These are phyloP conservation scores for Hyaloscypha finlandica DNA, from an alignment of 495 filamentous ascomycete genomes.

Conservation along the genomic window DNA sequence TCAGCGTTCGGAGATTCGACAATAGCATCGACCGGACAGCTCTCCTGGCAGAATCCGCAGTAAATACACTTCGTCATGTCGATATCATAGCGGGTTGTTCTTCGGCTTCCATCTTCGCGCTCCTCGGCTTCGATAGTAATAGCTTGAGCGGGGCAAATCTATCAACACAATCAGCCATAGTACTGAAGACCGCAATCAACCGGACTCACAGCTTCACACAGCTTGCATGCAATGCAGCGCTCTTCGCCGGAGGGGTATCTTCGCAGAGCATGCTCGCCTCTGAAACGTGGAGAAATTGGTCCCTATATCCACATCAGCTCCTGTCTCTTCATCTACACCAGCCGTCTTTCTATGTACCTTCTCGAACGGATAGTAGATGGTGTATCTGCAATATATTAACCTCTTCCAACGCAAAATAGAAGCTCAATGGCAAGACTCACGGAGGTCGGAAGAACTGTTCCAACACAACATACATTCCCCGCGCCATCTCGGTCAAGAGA, in stretches of 20 bases:
- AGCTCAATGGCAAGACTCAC: slow-evolving; percentile 58
- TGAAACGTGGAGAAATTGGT: slow-evolving; percentile 95
- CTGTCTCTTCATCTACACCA: neutral
- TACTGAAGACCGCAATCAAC: slow-evolving; percentile 13
- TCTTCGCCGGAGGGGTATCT: slow-evolving; percentile 97
- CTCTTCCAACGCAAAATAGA: neutral
- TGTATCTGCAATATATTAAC: slow-evolving; percentile 64
- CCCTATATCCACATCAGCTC: slow-evolving; percentile 50
- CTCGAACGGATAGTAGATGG: slow-evolving; percentile 98
- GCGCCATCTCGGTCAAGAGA: slow-evolving; percentile 88
- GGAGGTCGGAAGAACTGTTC: slow-evolving; percentile 98
- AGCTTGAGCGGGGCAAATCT: slow-evolving; percentile 92
- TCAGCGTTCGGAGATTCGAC: slow-evolving; percentile 97
- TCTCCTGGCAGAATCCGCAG: slow-evolving; percentile 99
- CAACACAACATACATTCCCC: slow-evolving; percentile 96
- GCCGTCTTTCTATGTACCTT: slow-evolving; percentile 55
- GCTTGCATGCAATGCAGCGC: slow-evolving; percentile 98
- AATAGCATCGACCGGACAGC: slow-evolving; percentile 97
- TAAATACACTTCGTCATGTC: slow-evolving; percentile 99
- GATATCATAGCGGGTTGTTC: slow-evolving; percentile 97
- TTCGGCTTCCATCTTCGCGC: slow-evolving; percentile 88
- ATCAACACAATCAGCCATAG: neutral
- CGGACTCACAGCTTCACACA: slow-evolving; percentile 80
- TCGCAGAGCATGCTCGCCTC: slow-evolving; percentile 93
- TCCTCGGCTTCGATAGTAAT: slow-evolving; percentile 99